A percentile compares a stretch with the other conserved stretches of the same genome.
These are phyloP conservation scores for Ophiostoma ips DNA, from an alignment of 2,329 filamentous ascomycete species.

Conservation along the genomic window DNA sequence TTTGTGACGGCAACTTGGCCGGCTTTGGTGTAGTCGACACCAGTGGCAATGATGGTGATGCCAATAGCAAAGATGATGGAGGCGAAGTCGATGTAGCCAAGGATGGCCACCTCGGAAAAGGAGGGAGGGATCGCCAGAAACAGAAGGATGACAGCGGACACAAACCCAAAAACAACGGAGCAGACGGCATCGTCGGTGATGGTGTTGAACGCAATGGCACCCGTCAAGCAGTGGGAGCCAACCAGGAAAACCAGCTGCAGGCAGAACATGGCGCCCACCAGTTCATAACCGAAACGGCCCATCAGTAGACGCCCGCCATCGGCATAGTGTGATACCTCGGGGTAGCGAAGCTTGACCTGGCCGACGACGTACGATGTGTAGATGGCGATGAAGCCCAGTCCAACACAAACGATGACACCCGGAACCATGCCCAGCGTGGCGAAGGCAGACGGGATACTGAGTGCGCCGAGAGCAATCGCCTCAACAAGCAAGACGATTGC, in stretches of 20 bases:
- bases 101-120: not conserved
- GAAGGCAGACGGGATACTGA: slow-evolving; percentile 1
- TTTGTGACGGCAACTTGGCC: not conserved
- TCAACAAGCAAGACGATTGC: not conserved
- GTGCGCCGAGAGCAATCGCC: not conserved
- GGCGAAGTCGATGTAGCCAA: not conserved
- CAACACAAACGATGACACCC: not conserved
- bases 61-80: not conserved
- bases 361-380: slow-evolving; percentile 1
- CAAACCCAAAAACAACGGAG: not conserved
- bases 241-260: slow-evolving; percentile 1
- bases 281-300: not conserved
- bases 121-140: not conserved
- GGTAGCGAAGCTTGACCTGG: not conserved
- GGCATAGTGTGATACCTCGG: not conserved
- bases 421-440: not conserved
- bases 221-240: not conserved
- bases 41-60: not conserved
- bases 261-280: not conserved
- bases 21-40: not conserved
- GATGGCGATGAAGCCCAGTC: not conserved
- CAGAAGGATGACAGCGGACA: not conserved
- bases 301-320: not conserved
- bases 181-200: slow-evolving; percentile 1
- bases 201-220: not conserved